phyloP scores from a whole-genome alignment of 2,329 filamentous ascomycete genomes.

The Aspergillus calidoustus region DNA sequence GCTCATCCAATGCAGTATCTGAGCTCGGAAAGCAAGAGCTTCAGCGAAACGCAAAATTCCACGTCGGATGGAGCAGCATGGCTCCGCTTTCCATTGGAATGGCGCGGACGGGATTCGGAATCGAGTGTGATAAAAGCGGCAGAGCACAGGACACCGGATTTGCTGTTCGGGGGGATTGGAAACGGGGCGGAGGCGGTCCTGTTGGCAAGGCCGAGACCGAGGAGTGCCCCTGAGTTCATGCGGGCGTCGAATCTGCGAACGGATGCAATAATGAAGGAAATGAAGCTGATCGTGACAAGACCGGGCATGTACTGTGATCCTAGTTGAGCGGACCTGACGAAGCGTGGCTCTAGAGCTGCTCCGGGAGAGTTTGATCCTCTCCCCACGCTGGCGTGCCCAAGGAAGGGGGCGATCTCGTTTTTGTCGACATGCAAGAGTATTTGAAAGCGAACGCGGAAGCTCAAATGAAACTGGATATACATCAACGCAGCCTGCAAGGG shows the following conservation, averaged over 20 bases:
- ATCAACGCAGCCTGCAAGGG: background rate
- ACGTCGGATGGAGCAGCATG: too few relatives aligned
- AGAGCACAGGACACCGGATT: background rate
- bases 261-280: too few relatives aligned
- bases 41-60: too few relatives aligned
- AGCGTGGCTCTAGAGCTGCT: too few relatives aligned
- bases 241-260: background rate
- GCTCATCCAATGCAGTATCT: too few relatives aligned
- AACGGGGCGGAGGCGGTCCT: background rate
- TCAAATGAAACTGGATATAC: background rate
- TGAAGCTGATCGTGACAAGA: too few relatives aligned
- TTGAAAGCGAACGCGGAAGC: background rate
- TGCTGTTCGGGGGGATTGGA: background rate
- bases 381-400: too few relatives aligned
- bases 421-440: background rate
- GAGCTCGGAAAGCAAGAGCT: too few relatives aligned
- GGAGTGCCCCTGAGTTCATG: background rate
- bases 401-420: background rate
- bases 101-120: background rate
- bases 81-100: background rate
- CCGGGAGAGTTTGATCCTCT: too few relatives aligned
- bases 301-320: too few relatives aligned
- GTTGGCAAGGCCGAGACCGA: background rate
- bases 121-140: background rate
- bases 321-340: too few relatives aligned